These are phyloP conservation scores for Boechera stricta DNA, from an alignment of 345 rosid species.

Conservation along the genomic window DNA sequence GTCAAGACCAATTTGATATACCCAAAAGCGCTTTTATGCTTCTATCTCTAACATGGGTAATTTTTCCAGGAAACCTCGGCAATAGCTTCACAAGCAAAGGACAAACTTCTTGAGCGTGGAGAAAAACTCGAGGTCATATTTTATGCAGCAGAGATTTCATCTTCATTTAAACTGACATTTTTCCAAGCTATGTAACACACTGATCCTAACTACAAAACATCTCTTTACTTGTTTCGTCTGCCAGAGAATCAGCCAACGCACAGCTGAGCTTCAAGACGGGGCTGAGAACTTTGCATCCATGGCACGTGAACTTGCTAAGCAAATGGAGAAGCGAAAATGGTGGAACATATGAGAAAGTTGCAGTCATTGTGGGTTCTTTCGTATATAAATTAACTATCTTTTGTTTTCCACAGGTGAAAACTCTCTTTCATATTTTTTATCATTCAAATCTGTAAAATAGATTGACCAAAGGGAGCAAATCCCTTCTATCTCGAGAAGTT, in stretches of 20 bases:
- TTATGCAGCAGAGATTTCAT: constrained; percentile 5
- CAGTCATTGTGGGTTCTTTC: constrained; percentile 35
- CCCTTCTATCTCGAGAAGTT: constrained; percentile 19
- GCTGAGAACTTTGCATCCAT: constrained; percentile 80
- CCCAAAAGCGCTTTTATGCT: neutral
- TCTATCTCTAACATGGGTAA: constrained; percentile 35
- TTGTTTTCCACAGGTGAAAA: constrained; percentile 28
- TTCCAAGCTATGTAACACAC: neutral
- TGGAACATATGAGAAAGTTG: constrained; percentile 62
- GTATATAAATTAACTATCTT: constrained; percentile 22
- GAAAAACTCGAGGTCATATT: constrained; percentile 78
- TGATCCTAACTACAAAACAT: constrained; percentile 33
- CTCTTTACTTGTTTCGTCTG: neutral
- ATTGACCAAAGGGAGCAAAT: constrained; percentile 25
- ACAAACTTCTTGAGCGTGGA: constrained; percentile 72
- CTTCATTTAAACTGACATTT: constrained; percentile 15
- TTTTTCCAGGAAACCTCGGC: constrained; percentile 69
- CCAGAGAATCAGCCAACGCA: constrained; percentile 69
- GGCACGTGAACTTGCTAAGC: constrained; percentile 79
- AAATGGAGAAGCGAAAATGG: constrained; percentile 93
- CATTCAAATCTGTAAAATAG: constrained; percentile 38
- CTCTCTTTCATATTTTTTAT: neutral
- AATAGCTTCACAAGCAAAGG: constrained; percentile 73
- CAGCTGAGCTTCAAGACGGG: constrained; percentile 77
- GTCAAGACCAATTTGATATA: constrained; percentile 12